These are phyloP conservation scores for Agaricales sp. DNA, from an alignment of 1,284 basidiomycete genomes.

Conservation along the genomic window DNA sequence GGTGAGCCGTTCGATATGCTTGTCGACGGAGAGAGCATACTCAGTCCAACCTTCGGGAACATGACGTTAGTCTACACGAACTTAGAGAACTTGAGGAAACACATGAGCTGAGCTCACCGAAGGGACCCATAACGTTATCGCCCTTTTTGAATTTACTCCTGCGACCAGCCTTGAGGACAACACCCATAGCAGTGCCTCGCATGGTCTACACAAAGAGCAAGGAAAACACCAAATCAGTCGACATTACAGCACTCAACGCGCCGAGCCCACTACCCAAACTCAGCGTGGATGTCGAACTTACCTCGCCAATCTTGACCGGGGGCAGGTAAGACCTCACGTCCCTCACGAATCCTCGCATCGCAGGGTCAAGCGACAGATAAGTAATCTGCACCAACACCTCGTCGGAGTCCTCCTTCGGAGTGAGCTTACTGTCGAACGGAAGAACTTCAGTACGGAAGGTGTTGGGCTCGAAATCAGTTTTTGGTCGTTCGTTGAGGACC, in stretches of 20 bases:
- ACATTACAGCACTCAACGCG: background rate
- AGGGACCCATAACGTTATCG: slow-evolving; percentile 49
- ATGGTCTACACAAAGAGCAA: too few species aligned
- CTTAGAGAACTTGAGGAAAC: slow-evolving; percentile 1
- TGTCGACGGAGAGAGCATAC: slow-evolving; percentile 55
- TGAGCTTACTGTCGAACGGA: slow-evolving; percentile 32
- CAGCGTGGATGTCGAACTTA: slow-evolving; percentile 15
- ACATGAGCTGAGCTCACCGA: slow-evolving; percentile 34
- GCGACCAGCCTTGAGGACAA: slow-evolving; percentile 50
- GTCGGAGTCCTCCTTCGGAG: slow-evolving; percentile 32
- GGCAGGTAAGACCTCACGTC: slow-evolving; percentile 59
- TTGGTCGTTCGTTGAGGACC: slow-evolving; percentile 66
- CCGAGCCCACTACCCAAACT: slow-evolving; percentile 1
- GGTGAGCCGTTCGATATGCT: slow-evolving; percentile 38
- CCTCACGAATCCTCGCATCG: slow-evolving; percentile 77
- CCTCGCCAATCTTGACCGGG: slow-evolving; percentile 74
- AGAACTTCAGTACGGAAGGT: slow-evolving; percentile 63
- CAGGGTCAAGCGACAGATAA: slow-evolving; percentile 75
- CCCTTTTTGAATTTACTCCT: slow-evolving; percentile 49
- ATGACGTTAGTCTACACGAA: slow-evolving; percentile 4
- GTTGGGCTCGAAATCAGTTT: slow-evolving; percentile 48
- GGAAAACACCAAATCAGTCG: too few species aligned
- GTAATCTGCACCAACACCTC: slow-evolving; percentile 67
- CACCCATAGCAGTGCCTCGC: slow-evolving; percentile 65
- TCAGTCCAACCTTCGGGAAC: slow-evolving; percentile 66